phyloP scores from a whole-genome alignment of 2,329 filamentous ascomycete genomes.

The Talaromyces sp. region DNA sequence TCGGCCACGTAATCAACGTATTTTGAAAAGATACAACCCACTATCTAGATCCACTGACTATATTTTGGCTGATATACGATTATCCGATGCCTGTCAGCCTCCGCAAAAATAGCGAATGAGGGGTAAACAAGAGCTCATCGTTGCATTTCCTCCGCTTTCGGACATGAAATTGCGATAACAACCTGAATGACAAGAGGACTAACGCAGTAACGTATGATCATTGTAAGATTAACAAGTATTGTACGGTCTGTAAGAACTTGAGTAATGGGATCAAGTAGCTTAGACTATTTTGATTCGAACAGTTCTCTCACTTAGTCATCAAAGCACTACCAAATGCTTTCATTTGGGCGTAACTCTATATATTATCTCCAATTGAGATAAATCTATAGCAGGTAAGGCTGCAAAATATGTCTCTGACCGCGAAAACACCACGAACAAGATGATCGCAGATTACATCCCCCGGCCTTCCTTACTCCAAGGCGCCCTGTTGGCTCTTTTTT shows the following conservation, averaged over 20 bases:
- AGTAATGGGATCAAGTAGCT: not conserved
- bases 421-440: not conserved
- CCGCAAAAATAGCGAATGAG: not conserved
- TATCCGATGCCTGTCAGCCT: not conserved
- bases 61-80: not conserved
- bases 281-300: not conserved
- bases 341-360: not conserved
- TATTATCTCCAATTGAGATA: not conserved
- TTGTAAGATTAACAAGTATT: not conserved
- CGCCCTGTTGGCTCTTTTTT: not conserved
- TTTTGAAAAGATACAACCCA: not conserved
- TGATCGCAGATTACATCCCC: not conserved
- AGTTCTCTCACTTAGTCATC: not conserved
- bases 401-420: not conserved
- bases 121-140: not conserved
- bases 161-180: not conserved
- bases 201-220: not conserved
- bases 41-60: not conserved
- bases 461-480: not conserved
- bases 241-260: no score
- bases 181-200: not conserved
- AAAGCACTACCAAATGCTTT: not conserved
- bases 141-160: not conserved
- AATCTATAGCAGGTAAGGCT: no score
- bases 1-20: not conserved